Base-by-base conservation (phyloP, 1,284 basidiomycete genomes). In the Sporisorium exsertum region DNA sequence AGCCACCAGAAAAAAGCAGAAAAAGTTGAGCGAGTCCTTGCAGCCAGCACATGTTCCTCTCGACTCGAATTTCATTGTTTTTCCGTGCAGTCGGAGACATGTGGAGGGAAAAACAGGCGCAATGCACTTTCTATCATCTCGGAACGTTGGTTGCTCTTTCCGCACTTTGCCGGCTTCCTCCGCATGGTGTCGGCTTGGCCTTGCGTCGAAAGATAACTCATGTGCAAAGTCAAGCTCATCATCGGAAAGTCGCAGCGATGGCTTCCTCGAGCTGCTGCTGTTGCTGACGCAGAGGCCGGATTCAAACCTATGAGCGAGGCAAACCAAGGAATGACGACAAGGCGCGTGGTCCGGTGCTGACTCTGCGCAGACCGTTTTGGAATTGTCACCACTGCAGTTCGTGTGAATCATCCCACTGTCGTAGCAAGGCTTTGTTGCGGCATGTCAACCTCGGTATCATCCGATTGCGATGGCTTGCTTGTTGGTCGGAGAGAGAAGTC, bases 21-120 rank as follows among this genome's bases (percentile, higher is more conserved):
- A 49, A 49, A 49, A 49, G 46, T 29, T 49, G 46, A 49, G 46
- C 29, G 46, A 49, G 46, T n/a, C n/a, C n/a, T n/a, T n/a, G n/a
- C n/a, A n/a, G n/a, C n/a, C 9, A 20, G 47, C 47, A n/a, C 40
- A 43, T n/a, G 40, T n/a, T 20, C 40, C 40, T 20, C 40, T 43
- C 40, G 40, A 8, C 1, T 43, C 37, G 35, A 37, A 15, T 10
- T 40, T 40, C 37, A 5, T 40, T 18, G 3, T 18, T 26, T n/a
- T 47, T n/a, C n/a, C n/a, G n/a, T n/a, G n/a, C 29, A 27, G 27
- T 5, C 26, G 32, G 27, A 32, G 27, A 50, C 27, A 50, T 50
- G 49, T 50, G 49, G 49, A 50, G 49, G 27, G n/a, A 50, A 50
- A 20, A 32, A 49, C 49, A 32, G 18, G 32, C n/a, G 5, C 10